phyloP scores from a whole-genome alignment of 164 flowering plant genomes.

The Buxus sempervirens region DNA sequence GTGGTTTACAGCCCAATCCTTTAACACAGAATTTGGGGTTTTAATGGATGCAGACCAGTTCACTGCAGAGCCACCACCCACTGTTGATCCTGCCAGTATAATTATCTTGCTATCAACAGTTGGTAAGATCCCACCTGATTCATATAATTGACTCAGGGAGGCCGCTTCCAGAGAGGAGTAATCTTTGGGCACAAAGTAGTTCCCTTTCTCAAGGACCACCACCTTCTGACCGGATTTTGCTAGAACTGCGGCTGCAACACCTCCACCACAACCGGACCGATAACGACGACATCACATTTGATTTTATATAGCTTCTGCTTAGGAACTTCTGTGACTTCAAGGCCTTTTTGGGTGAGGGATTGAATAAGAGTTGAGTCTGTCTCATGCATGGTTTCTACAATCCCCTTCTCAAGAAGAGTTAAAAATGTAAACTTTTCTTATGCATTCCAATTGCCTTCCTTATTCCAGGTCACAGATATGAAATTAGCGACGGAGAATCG shows the following conservation, averaged over 20 bases:
- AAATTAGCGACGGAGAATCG: background rate
- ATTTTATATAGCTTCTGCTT: slow-evolving; percentile 27
- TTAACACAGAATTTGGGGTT: slow-evolving; percentile 28
- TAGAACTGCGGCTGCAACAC: slow-evolving; percentile 41
- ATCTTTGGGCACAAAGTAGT: slow-evolving; percentile 41
- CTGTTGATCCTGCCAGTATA: slow-evolving; percentile 65
- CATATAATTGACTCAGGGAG: slow-evolving; percentile 24
- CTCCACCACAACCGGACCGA: slow-evolving; percentile 48
- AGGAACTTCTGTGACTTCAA: slow-evolving; percentile 30
- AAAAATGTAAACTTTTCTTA: slow-evolving; percentile 18
- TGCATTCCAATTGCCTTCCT: slow-evolving; percentile 45
- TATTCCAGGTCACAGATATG: too few relatives aligned
- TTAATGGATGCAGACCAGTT: slow-evolving; percentile 44
- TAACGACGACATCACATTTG: slow-evolving; percentile 57
- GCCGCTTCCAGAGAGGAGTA: slow-evolving; percentile 41
- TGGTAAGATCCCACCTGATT: slow-evolving; percentile 42
- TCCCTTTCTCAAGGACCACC: slow-evolving; percentile 64
- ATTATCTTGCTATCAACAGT: slow-evolving; percentile 28
- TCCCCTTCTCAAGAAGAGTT: slow-evolving; percentile 52
- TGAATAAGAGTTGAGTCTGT: slow-evolving; percentile 32
- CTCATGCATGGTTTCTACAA: slow-evolving; percentile 40
- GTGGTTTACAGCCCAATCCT: slow-evolving; percentile 34
- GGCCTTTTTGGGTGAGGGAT: slow-evolving; percentile 43
- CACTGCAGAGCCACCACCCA: slow-evolving; percentile 74
- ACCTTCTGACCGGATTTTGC: slow-evolving; percentile 35